Percentiles rank a stretch among this genome's conserved stretches.
Evolutionary conservation across 2,329 filamentous ascomycete genomes (phyloP).

Genomic region (Fusarium piperis): DNA sequence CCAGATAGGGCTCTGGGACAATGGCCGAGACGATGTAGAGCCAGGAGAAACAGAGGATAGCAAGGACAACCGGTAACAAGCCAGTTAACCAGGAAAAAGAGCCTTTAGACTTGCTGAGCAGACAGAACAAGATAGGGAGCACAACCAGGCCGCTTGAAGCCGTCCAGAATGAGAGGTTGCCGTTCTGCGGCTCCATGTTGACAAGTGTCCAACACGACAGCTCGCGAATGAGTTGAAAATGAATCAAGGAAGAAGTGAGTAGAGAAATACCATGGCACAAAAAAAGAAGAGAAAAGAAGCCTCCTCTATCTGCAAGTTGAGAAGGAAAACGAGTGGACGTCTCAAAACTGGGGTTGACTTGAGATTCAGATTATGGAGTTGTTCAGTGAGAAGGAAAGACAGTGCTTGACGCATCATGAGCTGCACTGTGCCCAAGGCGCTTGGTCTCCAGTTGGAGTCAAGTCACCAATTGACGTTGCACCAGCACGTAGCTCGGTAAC

Average conservation of each 20-base stretch:
- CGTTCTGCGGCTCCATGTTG: conserved; percentile 32
- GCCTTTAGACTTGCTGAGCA: background rate
- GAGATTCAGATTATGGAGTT: conserved; percentile 23
- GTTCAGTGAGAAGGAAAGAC: conserved; percentile 12
- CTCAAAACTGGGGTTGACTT: conserved; percentile 3
- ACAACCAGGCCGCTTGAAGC: conserved; percentile 19
- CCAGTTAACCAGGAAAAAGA: background rate
- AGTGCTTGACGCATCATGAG: conserved; percentile 9
- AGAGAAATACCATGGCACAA: background rate
- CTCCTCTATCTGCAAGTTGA: background rate
- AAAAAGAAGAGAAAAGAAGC: too few species aligned
- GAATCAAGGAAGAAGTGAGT: background rate
- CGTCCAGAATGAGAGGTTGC: conserved; percentile 19
- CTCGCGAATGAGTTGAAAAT: background rate
- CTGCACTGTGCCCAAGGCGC: conserved; percentile 26
- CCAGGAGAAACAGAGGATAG: conserved; percentile 34
- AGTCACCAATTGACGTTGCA: background rate
- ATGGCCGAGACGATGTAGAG: conserved; percentile 38
- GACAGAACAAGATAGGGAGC: conserved; percentile 23
- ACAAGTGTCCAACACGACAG: conserved; percentile 37
- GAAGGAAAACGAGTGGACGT: background rate
- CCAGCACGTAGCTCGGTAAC: background rate
- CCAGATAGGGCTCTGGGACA: conserved; percentile 65
- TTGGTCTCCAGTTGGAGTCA: background rate
- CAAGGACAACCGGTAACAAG: conserved; percentile 30